A percentile compares a stretch with the other conserved stretches of the same genome.
Conservation (phyloP, 192 early-diverging fungal species). For the Coemansia sp. region DNA sequence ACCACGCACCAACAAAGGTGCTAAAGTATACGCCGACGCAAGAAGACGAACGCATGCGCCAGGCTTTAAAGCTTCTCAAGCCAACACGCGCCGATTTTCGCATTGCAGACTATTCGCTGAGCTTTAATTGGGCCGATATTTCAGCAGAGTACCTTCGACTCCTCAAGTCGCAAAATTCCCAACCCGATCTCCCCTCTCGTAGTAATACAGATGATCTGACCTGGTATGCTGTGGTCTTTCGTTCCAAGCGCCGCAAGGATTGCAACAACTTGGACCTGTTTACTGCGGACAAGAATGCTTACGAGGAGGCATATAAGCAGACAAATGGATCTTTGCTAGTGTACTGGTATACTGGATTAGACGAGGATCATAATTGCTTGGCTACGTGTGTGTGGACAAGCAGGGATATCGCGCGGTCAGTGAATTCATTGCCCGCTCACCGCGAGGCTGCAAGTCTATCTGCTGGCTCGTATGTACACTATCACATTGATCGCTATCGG, state of each 20-base stretch:
- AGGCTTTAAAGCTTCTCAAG: conserved; percentile 19
- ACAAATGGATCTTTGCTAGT: conserved; percentile 35
- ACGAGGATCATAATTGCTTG: conserved; percentile 36
- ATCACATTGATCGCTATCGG: conserved; percentile 29
- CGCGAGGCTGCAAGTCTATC: conserved; percentile 24
- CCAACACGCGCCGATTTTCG: conserved; percentile 24
- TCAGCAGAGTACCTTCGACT: conserved; percentile 8
- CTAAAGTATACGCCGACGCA: conserved; percentile 17
- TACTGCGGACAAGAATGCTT: conserved; percentile 32
- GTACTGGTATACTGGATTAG: conserved; percentile 43
- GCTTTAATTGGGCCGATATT: conserved; percentile 42
- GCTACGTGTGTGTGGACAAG: conserved; percentile 44
- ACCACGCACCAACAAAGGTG: neutral
- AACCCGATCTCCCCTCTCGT: conserved; percentile 3
- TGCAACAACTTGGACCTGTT: conserved; percentile 40
- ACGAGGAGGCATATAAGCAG: conserved; percentile 27
- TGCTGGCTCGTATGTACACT: conserved; percentile 36
- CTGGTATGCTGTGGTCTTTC: conserved; percentile 47
- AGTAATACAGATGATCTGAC: neutral
- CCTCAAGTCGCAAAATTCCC: neutral
- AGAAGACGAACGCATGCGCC: conserved; percentile 38
- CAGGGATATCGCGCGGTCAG: conserved; percentile 31
- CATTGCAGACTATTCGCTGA: conserved; percentile 20
- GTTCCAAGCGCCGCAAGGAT: conserved; percentile 31
- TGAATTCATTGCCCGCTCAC: conserved; percentile 34